Evolutionary conservation across 129 eudicot genomes (phyloP).

Genomic region (Artemisia tridentata): DNA sequence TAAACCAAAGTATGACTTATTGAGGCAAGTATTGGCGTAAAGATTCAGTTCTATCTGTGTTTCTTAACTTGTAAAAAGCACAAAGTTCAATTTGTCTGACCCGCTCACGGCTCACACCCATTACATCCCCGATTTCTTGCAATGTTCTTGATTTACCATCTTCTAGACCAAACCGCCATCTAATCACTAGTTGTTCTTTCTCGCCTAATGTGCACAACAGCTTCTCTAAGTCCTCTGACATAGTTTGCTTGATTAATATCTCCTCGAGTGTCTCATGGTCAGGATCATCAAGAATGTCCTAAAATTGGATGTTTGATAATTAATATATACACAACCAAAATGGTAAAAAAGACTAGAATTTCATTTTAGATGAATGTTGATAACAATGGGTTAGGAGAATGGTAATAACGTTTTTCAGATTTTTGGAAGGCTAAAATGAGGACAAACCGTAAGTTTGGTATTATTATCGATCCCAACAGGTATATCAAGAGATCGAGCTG

Average conservation of each 20-base stretch:
- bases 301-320: conserved; percentile 11
- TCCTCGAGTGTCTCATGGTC: conserved; percentile 76
- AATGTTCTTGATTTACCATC: conserved; percentile 73
- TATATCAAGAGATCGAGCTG: conserved; percentile 85
- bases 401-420: background rate
- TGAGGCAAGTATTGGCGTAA: conserved; percentile 60
- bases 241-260: conserved; percentile 52
- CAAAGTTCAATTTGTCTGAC: conserved; percentile 78
- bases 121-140: conserved; percentile 87
- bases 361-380: too few species aligned
- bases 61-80: conserved; percentile 73
- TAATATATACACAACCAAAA: background rate
- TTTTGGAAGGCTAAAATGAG: background rate
- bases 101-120: conserved; percentile 95
- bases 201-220: conserved; percentile 57
- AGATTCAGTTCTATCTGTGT: conserved; percentile 61
- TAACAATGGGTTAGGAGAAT: background rate
- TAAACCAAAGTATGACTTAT: conserved; percentile 14
- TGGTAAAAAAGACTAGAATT: too few species aligned
- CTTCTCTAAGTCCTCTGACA: conserved; percentile 66
- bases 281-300: conserved; percentile 83
- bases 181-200: conserved; percentile 63
- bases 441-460: conserved; percentile 75
- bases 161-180: conserved; percentile 75
- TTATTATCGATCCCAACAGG: conserved; percentile 55